These are phyloP conservation scores for Ceratobasidium sp. DNA, from an alignment of 1,284 basidiomycete species.

Conservation along the genomic window DNA sequence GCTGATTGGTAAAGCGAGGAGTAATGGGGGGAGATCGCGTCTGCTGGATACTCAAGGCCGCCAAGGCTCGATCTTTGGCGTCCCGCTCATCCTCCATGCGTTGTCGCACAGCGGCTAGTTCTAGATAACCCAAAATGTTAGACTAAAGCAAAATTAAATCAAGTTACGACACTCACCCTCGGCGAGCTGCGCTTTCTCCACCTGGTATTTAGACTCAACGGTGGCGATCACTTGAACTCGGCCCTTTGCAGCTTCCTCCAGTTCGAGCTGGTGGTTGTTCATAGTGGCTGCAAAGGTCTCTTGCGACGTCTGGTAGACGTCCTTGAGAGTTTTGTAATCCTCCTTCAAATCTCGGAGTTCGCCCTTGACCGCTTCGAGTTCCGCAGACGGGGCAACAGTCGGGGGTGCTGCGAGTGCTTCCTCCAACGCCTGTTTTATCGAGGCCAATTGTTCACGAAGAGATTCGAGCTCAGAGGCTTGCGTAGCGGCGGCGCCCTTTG, in stretches of 20 bases:
- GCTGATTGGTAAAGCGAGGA: conserved; percentile 61
- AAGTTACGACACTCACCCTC: conserved; percentile 49
- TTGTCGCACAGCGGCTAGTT: conserved; percentile 69
- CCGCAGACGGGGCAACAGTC: conserved; percentile 56
- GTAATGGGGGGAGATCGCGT: conserved; percentile 63
- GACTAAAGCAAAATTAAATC: background rate
- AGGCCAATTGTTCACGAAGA: conserved; percentile 27
- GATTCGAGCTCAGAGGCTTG: conserved; percentile 18
- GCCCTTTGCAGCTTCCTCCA: conserved; percentile 74
- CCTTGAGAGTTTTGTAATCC: conserved; percentile 69
- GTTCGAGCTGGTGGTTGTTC: conserved; percentile 73
- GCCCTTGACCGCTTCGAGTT: conserved; percentile 67
- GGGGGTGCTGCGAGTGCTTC: conserved; percentile 28
- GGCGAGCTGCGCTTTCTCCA: conserved; percentile 68
- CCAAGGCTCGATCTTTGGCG: conserved; percentile 57
- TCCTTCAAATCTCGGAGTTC: conserved; percentile 78
- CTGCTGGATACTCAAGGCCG: conserved; percentile 63
- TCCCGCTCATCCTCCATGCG: conserved; percentile 77
- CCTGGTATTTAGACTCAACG: conserved; percentile 69
- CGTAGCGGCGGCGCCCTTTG: conserved; percentile 68
- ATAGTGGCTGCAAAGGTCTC: conserved; percentile 71
- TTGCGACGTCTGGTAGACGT: conserved; percentile 73
- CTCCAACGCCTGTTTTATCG: conserved; percentile 20
- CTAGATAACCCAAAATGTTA: conserved; percentile 53
- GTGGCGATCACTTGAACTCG: conserved; percentile 77